Evolutionary conservation across 116 monocot species (phyloP).

Genomic region (Thalassia testudinum): DNA sequence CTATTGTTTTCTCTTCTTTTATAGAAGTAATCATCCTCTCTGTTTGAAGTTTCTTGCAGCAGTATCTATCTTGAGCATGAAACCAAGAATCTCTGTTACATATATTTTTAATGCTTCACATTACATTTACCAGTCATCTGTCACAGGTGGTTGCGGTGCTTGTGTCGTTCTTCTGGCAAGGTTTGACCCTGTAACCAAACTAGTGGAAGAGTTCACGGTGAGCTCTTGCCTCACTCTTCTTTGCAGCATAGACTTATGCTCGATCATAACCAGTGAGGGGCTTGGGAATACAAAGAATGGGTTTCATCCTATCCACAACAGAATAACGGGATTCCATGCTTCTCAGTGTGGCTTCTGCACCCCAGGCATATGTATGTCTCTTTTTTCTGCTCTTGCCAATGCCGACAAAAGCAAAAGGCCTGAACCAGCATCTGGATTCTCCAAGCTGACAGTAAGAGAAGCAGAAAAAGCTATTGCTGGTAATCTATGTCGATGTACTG

Average conservation of each 20-base stretch:
- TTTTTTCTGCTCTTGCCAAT: conserved; percentile 49
- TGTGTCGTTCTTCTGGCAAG: conserved; percentile 68
- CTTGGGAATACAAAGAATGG: conserved; percentile 50
- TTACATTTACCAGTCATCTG: too few species aligned
- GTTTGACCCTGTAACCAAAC: conserved; percentile 24
- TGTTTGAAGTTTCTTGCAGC: too few species aligned
- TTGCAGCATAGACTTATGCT: conserved; percentile 46
- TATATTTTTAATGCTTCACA: too few species aligned
- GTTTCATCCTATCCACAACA: conserved; percentile 59
- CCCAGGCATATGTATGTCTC: conserved; percentile 85
- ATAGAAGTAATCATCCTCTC: too few species aligned
- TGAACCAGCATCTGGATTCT: conserved; percentile 42
- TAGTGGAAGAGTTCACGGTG: conserved; percentile 31
- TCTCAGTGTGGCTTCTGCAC: conserved; percentile 92
- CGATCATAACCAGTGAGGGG: conserved; percentile 71
- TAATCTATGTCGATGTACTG: conserved; percentile 75
- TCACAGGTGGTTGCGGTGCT: conserved; percentile 81
- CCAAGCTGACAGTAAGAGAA: conserved; percentile 51
- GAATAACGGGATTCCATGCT: conserved; percentile 77
- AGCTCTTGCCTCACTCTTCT: conserved; percentile 73
- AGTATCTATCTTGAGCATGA: too few species aligned
- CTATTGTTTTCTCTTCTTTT: too few species aligned
- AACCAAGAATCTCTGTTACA: too few species aligned
- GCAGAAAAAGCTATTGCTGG: conserved; percentile 57
- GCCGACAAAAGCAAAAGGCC: conserved; percentile 42